phyloP scores from a whole-genome alignment of 345 rosid genomes.

The Eucalyptus tenuipes region DNA sequence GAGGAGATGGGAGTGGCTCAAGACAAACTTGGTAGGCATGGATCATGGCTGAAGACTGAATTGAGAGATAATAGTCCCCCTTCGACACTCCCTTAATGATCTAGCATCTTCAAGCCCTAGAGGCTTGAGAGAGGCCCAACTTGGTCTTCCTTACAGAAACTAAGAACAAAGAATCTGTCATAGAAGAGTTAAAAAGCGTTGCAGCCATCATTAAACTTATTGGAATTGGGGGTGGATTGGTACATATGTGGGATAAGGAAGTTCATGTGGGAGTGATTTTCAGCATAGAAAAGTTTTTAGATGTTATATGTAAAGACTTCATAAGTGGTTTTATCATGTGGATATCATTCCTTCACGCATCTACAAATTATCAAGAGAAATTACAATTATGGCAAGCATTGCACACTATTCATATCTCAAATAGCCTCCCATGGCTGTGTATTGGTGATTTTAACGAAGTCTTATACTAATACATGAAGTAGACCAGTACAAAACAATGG shows the following conservation, averaged over 20 bases:
- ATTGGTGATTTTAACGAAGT: neutral
- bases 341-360: neutral
- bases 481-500: no score
- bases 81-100: neutral
- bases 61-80: neutral
- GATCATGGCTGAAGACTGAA: accelerated
- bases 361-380: no score
- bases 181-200: no score
- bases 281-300: accelerated
- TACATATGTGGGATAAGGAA: neutral
- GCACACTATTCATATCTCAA: neutral
- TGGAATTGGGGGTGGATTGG: neutral
- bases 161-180: neutral
- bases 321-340: no score
- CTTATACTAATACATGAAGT: neutral
- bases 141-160: neutral
- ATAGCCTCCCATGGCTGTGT: neutral
- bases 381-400: neutral
- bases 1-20: neutral
- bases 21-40: neutral
- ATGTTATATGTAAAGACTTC: neutral
- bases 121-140: neutral
- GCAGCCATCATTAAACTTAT: no score
- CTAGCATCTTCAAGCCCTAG: accelerated
- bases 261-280: neutral